Evolutionary conservation across 768 basidiomycete genomes (phyloP).

Genomic region (Russula compacta): DNA sequence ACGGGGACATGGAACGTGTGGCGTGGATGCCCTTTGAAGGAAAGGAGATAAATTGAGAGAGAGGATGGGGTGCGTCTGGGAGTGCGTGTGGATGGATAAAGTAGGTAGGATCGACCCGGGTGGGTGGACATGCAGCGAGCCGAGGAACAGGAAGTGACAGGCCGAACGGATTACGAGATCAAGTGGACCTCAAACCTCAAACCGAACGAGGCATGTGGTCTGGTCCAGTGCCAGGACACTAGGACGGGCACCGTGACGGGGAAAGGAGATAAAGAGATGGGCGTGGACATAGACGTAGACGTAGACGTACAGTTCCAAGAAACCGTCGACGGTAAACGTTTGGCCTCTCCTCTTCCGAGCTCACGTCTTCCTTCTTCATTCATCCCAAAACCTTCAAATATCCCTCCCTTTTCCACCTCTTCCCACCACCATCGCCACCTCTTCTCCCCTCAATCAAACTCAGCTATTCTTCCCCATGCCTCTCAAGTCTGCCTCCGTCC

Average conservation of each 20-base stretch:
- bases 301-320: constrained; percentile 17
- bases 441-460: constrained; percentile 5
- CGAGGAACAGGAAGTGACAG: constrained; percentile 16
- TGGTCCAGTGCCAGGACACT: constrained; percentile 3
- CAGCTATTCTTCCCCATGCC: constrained; percentile 8
- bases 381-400: constrained; percentile 19
- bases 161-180: constrained; percentile 12
- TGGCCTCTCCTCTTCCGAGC: constrained; percentile 14
- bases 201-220: constrained; percentile 14
- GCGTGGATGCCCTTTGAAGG: neutral
- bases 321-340: constrained; percentile 18
- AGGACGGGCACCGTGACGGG: constrained; percentile 11
- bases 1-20: constrained; percentile 5
- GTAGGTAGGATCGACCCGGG: constrained; percentile 10
- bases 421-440: constrained; percentile 16
- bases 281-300: constrained; percentile 2
- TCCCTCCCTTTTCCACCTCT: constrained; percentile 19
- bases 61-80: neutral
- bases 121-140: neutral
- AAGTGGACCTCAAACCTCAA: constrained; percentile 8
- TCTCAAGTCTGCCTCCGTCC: constrained; percentile 23
- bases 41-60: constrained; percentile 1
- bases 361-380: constrained; percentile 14
- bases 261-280: constrained; percentile 17
- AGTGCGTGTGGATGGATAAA: neutral